These are phyloP conservation scores for Microascus cirrosus DNA, from an alignment of 2,329 filamentous ascomycete species.

Conservation along the genomic window DNA sequence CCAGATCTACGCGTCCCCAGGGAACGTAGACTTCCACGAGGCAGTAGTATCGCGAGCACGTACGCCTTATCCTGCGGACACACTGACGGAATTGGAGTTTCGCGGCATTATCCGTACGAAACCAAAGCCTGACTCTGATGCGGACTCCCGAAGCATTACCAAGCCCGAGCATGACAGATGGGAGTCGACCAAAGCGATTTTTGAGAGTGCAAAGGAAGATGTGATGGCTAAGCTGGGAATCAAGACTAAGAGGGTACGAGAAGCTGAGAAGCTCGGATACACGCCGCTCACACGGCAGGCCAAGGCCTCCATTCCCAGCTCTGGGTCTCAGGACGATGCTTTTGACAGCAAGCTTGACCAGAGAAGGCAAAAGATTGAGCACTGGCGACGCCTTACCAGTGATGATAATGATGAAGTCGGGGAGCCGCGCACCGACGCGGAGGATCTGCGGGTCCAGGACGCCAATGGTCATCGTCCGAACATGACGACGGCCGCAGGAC, in stretches of 20 bases:
- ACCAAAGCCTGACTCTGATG: not conserved
- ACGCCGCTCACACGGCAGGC: not conserved
- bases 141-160: not conserved
- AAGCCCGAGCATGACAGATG: not conserved
- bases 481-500: not conserved
- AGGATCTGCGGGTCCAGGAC: not conserved
- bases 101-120: not conserved
- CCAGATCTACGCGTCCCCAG: not conserved
- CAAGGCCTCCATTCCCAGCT: not conserved
- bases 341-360: not conserved
- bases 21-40: not conserved
- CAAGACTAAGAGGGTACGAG: not conserved
- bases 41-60: not conserved
- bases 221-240: not conserved
- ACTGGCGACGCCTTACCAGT: not conserved
- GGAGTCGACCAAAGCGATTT: not conserved
- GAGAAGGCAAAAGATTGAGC: not conserved
- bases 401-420: not conserved
- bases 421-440: not conserved
- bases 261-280: not conserved
- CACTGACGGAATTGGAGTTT: not conserved
- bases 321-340: not conserved
- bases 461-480: not conserved
- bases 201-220: not conserved
- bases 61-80: not conserved